These are phyloP conservation scores for Capsella bursapastoris DNA, from an alignment of 345 rosid species.

Conservation along the genomic window DNA sequence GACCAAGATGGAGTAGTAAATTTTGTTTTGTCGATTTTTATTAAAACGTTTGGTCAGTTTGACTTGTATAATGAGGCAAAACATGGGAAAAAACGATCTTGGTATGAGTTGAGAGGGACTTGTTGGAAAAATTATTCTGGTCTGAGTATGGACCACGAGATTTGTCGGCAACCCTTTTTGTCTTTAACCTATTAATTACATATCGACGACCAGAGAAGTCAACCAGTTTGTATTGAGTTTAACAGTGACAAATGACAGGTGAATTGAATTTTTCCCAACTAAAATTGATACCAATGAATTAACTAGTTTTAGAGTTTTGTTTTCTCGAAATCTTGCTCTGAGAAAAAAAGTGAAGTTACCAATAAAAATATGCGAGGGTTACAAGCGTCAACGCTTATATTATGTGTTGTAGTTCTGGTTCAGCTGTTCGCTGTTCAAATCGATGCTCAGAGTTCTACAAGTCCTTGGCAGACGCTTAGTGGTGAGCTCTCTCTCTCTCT, in stretches of 20 bases:
- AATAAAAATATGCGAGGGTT: neutral
- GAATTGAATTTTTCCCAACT: neutral
- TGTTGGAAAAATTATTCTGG: no score
- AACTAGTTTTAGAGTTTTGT: neutral
- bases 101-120: no score
- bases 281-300: neutral
- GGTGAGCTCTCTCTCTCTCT: constrained; percentile 44
- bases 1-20: neutral
- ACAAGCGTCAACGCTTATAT: neutral
- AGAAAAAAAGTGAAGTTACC: neutral
- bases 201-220: neutral
- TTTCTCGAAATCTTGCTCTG: neutral
- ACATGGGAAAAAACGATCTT: no score
- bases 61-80: no score
- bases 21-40: no score
- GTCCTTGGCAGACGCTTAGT: constrained; percentile 55
- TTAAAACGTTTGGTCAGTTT: no score
- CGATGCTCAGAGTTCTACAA: constrained; percentile 55
- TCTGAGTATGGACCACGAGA: no score
- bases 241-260: no score
- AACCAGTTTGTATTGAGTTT: neutral
- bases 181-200: neutral
- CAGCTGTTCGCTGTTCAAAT: constrained; percentile 43
- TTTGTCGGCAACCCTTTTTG: no score
- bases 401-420: constrained; percentile 32